Percentiles rank a stretch among this genome's conserved stretches.
phyloP scores from a whole-genome alignment of 208 protist genomes.

The Acanthamoeba castellanii region DNA sequence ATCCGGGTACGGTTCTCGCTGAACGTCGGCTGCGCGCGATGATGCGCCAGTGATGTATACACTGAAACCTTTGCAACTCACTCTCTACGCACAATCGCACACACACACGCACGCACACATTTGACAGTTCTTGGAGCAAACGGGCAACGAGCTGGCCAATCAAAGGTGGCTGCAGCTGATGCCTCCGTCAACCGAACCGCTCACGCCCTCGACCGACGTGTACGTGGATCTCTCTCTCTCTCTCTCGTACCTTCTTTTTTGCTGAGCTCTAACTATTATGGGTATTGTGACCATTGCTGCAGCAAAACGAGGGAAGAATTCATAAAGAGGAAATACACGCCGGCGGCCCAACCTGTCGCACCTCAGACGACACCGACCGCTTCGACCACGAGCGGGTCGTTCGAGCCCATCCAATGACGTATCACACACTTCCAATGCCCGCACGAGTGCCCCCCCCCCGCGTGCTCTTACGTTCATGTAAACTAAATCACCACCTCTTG shows the following conservation, averaged over 20 bases:
- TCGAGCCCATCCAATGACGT: not conserved
- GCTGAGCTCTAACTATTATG: too few relatives aligned
- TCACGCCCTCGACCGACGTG: conserved; percentile 48
- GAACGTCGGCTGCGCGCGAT: not conserved
- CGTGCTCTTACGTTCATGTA: too few relatives aligned
- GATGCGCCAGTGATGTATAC: not conserved
- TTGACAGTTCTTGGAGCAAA: conserved; percentile 13
- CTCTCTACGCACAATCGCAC: too few relatives aligned
- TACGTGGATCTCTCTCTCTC: not conserved
- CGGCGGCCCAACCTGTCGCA: not conserved
- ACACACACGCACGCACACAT: too few relatives aligned
- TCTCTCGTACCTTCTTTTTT: not conserved
- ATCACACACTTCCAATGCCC: too few relatives aligned
- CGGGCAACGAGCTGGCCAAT: conserved; percentile 27
- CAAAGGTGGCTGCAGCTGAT: not conserved
- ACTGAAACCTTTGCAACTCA: too few relatives aligned
- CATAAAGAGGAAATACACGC: conserved; percentile 39
- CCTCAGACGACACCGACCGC: not conserved
- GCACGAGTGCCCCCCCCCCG: too few relatives aligned
- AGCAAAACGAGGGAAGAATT: conserved; percentile 55
- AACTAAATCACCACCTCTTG: too few relatives aligned
- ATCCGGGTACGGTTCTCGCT: not conserved
- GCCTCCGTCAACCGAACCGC: not conserved
- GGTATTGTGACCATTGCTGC: not conserved
- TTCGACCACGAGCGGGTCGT: not conserved